A percentile compares a stretch with the other conserved stretches of the same genome.
Evolutionary conservation across 2,329 filamentous ascomycete species (phyloP).

Genomic region (Phialemoniopsis sp.): DNA sequence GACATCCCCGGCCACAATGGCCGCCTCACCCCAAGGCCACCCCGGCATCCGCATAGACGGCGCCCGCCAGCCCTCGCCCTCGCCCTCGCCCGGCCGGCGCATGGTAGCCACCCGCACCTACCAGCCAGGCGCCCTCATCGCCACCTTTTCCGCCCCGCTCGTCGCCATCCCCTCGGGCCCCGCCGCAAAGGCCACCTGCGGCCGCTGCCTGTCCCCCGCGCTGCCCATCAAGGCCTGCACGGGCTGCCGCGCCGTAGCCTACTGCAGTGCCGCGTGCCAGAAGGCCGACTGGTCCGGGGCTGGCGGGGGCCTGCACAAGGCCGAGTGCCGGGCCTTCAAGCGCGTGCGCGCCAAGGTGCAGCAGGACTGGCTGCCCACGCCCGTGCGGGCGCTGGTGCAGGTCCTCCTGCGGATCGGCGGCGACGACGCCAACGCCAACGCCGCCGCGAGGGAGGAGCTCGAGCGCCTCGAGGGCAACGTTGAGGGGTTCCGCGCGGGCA

Average conservation of each 20-base stretch:
- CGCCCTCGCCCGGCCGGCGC: conserved; percentile 31
- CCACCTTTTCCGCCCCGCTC: conserved; percentile 35
- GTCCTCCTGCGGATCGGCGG: conserved; percentile 34
- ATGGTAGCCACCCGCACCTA: conserved; percentile 38
- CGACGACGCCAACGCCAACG: neutral
- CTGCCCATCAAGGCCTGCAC: conserved; percentile 36
- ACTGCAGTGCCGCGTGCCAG: conserved; percentile 54
- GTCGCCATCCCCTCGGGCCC: conserved; percentile 43
- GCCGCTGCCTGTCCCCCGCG: conserved; percentile 37
- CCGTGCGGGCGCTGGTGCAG: conserved; percentile 49
- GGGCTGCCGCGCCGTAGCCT: conserved; percentile 47
- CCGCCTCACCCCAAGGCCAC: neutral
- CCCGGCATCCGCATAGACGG: conserved; percentile 3
- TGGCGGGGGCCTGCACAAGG: conserved; percentile 33
- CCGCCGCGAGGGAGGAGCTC: conserved; percentile 22
- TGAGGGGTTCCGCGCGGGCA: conserved; percentile 25
- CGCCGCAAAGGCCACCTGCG: conserved; percentile 38
- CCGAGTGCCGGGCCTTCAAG: conserved; percentile 46
- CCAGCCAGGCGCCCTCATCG: conserved; percentile 39
- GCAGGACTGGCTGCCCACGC: conserved; percentile 42
- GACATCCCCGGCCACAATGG: conserved; percentile 2
- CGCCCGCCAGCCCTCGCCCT: neutral
- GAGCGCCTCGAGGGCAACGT: conserved; percentile 42
- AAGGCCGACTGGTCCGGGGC: conserved; percentile 41
- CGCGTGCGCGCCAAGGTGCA: conserved; percentile 24